Evolutionary conservation across 2,329 filamentous ascomycete genomes (phyloP).

Genomic region (Zelopaecilomyces penicillatus): DNA sequence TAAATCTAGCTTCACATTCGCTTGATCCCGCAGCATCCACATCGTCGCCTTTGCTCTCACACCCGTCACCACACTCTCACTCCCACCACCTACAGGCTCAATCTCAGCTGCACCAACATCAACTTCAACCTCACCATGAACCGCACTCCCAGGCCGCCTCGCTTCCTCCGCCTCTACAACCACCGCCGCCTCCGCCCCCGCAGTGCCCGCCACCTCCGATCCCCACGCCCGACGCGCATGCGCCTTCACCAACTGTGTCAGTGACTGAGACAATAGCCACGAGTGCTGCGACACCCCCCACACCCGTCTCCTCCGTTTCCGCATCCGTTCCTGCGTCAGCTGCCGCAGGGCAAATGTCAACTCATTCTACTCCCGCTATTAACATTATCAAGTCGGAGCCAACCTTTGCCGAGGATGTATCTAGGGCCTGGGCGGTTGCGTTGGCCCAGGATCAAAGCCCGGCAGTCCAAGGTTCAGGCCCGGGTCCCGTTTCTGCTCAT

Average conservation of each 20-base stretch:
- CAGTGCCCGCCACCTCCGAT: constrained; percentile 13
- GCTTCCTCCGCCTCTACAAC: constrained; percentile 20
- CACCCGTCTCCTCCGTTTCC: constrained; percentile 20
- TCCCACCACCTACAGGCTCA: constrained; percentile 6
- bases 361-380: constrained; percentile 6
- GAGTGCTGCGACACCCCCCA: constrained; percentile 8
- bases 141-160: constrained; percentile 7
- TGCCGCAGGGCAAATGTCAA: neutral
- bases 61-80: constrained; percentile 1
- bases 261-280: constrained; percentile 7
- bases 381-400: constrained; percentile 8
- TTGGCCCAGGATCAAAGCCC: constrained; percentile 1
- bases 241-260: constrained; percentile 7
- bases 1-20: neutral
- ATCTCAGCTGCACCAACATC: constrained; percentile 8
- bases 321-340: constrained; percentile 21
- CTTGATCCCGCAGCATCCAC: constrained; percentile 9
- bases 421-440: constrained; percentile 6
- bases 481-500: neutral
- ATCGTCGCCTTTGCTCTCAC: constrained; percentile 9
- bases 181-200: constrained; percentile 24
- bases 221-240: constrained; percentile 12
- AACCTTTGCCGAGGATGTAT: constrained; percentile 7
- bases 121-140: constrained; percentile 8
- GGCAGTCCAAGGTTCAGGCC: neutral